Evolutionary conservation across 495 filamentous ascomycete genomes (phyloP).

Genomic region (Penicillium goetzii): DNA sequence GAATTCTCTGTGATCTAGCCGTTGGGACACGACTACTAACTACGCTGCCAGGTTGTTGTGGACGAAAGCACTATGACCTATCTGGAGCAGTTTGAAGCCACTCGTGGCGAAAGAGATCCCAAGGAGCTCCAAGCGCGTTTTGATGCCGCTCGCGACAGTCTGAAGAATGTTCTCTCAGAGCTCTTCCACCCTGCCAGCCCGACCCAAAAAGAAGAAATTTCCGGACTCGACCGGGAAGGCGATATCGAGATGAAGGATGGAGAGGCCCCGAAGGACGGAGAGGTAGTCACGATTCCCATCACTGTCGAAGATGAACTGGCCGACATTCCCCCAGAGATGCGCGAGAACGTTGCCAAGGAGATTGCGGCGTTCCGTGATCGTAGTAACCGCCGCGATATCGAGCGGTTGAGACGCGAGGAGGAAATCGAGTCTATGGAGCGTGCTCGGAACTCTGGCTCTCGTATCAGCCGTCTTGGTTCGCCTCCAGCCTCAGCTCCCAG

Average conservation of each 20-base stretch:
- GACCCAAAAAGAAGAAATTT: conserved; percentile 52
- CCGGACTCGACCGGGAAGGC: conserved; percentile 60
- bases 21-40: conserved; percentile 19
- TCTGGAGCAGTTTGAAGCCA: conserved; percentile 75
- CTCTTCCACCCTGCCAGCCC: conserved; percentile 69
- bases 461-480: conserved; percentile 70
- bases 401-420: conserved; percentile 84
- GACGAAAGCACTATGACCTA: conserved; percentile 81
- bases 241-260: conserved; percentile 73
- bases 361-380: conserved; percentile 93
- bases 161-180: conserved; percentile 68
- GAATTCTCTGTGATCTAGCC: not conserved
- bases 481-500: conserved; percentile 67
- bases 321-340: conserved; percentile 95
- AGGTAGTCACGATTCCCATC: conserved; percentile 89
- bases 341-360: conserved; percentile 93
- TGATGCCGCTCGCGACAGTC: conserved; percentile 63
- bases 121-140: conserved; percentile 68
- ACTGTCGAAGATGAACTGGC: conserved; percentile 91
- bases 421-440: conserved; percentile 89
- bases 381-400: conserved; percentile 83
- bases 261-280: conserved; percentile 59
- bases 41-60: conserved; percentile 62
- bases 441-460: conserved; percentile 65
- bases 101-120: conserved; percentile 66